Evolutionary conservation across 371 early-diverging fungal species (phyloP), one percentile per base, ranked within the genome.

Genomic region (Lichtheimia ramosa): DNA sequence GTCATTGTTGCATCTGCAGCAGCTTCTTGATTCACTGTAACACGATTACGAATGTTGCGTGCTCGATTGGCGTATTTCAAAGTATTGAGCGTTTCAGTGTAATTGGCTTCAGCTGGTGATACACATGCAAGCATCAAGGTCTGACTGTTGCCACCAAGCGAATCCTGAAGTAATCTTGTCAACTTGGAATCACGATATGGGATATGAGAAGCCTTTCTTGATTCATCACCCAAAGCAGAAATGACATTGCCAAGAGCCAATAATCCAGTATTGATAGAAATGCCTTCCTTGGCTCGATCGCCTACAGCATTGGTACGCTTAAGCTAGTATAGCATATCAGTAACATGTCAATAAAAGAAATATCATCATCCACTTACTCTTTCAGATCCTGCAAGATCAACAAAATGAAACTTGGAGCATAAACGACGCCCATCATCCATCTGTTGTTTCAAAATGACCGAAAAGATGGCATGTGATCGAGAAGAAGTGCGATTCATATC

Each of bases 221-320:
- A 73, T 59, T 91, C 84, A 65, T 96, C 97, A 23, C 92, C 93
- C 23, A 99, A 82, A 3, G 98, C 98, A 7, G 92, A 92, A 51
- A 99, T 99, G 12, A 99, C 99, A 71, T 97, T 99, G 59, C 97
- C 97, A n/a, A 99, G 86, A 0, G 97, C 97, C 55, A 99, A 81
- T 5, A 99, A 85, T 1, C 99, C 99, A 13, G 92, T 87, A 73
- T 99, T 99, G 69, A 99, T 99, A 4, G 92, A 89, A 43, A 98
- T 99, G 39, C 97, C 95, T 71, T 99, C 99, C 70, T 91, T 93
- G 25, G 91, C 93, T 43, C 95, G 84, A 27, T 94, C 96, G 13
- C 99, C 99, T n/a, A 88, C 89, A 5, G 98, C 96, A 59, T 59
- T 59, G 5, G 99, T 99, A 59, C 91, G 79, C 69, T 99, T 99